Evolutionary conservation across 345 rosid species (phyloP).

Genomic region (Linum trigynum): DNA sequence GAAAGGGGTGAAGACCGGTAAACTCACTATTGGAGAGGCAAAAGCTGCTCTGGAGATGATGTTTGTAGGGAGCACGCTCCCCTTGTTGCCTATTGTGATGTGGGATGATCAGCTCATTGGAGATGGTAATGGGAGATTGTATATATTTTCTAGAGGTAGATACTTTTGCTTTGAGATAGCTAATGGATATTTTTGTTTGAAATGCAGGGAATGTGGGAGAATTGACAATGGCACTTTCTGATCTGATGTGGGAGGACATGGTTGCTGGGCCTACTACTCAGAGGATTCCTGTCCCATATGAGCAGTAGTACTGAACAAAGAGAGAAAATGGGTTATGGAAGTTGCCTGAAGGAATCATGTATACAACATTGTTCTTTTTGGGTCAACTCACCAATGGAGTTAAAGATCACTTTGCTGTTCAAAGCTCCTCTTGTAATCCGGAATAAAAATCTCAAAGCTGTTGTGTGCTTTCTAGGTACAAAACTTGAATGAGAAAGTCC

Average conservation of each 20-base stretch:
- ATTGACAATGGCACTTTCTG: slow-evolving; percentile 55
- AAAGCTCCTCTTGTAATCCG: slow-evolving; percentile 13
- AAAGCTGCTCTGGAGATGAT: slow-evolving; percentile 49
- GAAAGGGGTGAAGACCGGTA: slow-evolving; percentile 31
- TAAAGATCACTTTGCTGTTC: slow-evolving; percentile 13
- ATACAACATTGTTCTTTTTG: too few species aligned
- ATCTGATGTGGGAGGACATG: slow-evolving; percentile 70
- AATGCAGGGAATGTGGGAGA: slow-evolving; percentile 54
- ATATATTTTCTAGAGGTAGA: neutral
- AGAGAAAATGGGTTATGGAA: too few species aligned
- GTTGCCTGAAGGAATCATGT: too few species aligned
- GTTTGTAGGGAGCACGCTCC: slow-evolving; percentile 65
- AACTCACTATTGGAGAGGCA: slow-evolving; percentile 39
- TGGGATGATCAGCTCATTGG: slow-evolving; percentile 62
- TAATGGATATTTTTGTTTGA: neutral
- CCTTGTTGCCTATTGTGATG: slow-evolving; percentile 41
- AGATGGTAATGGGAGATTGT: slow-evolving; percentile 35
- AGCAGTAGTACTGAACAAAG: neutral
- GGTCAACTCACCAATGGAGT: too few species aligned
- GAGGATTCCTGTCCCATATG: slow-evolving; percentile 36
- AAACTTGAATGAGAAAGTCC: too few species aligned
- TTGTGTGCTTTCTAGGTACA: too few species aligned
- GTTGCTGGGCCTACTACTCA: slow-evolving; percentile 38
- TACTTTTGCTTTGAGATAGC: neutral
- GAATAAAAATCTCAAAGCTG: too few species aligned